Percentiles rank a stretch among this genome's conserved stretches.
Evolutionary conservation across 2,329 filamentous ascomycete genomes (phyloP).

Genomic region (Apiospora sp.): DNA sequence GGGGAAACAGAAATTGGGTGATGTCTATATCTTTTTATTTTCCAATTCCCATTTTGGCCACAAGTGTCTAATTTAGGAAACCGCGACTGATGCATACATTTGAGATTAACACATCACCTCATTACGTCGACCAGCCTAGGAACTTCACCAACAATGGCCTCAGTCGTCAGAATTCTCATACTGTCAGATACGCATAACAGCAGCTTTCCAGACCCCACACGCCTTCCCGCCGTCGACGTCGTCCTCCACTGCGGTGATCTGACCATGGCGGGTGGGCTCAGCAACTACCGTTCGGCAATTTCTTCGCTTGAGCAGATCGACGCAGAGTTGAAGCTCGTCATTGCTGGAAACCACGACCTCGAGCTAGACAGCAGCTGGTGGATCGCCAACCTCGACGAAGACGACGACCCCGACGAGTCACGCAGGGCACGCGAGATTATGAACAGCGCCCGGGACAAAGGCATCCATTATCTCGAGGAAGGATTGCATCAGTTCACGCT

Average conservation of each 20-base stretch:
- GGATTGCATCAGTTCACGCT: slow-evolving; percentile 41
- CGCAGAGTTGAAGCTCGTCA: slow-evolving; percentile 46
- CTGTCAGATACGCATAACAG: slow-evolving; percentile 22
- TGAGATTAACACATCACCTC: no score
- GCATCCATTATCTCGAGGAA: slow-evolving; percentile 36
- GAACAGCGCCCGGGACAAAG: background rate
- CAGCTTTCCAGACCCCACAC: slow-evolving; percentile 27
- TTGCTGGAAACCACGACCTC: slow-evolving; percentile 47
- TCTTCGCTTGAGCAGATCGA: slow-evolving; percentile 37
- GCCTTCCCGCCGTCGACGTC: slow-evolving; percentile 41
- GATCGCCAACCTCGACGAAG: background rate
- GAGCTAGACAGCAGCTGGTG: slow-evolving; percentile 28
- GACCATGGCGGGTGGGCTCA: slow-evolving; percentile 41
- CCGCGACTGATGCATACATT: no score
- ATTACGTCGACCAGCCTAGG: background rate
- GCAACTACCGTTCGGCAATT: slow-evolving; percentile 41
- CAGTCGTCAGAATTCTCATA: slow-evolving; percentile 15
- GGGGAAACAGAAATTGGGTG: no score
- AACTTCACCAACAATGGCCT: background rate
- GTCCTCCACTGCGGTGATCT: slow-evolving; percentile 50
- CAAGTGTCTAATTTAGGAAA: no score
- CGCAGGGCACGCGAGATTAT: background rate
- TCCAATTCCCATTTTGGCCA: no score
- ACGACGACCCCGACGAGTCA: slow-evolving; percentile 19
- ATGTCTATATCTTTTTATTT: no score